Evolutionary conservation across 345 rosid genomes (phyloP), one percentile per base, ranked within the genome.

Genomic region (Iberis pinnata): DNA sequence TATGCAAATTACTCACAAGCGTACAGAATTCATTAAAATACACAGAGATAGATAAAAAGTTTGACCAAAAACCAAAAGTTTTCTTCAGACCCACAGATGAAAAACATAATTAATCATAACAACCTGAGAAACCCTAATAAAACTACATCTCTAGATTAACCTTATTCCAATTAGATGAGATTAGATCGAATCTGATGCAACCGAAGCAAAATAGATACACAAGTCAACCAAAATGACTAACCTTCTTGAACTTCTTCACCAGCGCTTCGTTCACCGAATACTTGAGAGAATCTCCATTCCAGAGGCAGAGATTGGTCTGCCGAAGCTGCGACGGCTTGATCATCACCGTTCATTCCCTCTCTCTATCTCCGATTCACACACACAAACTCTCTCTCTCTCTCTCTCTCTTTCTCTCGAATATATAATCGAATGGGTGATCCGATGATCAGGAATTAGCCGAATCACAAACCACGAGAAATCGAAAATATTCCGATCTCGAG

Each of bases 241-340:
- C 93, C 93, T 77, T 89, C 97, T 72, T 89, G 97, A 12, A 89
- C 89, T 75, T 89, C 97, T 65, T 89, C 97, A 25, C 97, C 97
- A 38, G 86, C 97, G 24, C 88, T 68, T 35, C 93, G 86, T 60
- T 89, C 97, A 26, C 97, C 97, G 64, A 89, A 89, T 12, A 89
- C 97, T 78, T 89, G 97, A 47, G 97, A 76, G 75, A 89, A 89
- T 77, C 85, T 89, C 97, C 97, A 89, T 22, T 89, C 97, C 38
- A 89, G 65, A 53, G 85, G 77, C 72, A 18, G 46, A 38, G 75
- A 75, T 57, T 73, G 73, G 53, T 63, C 76, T 43, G 46, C 44
- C 29, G 67, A 22, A 52, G 60, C 60, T 63, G 53, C 50, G 31
- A 40, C 57, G 37, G 52, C 67, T 52, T 61, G 59, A 43, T 61